Evolutionary conservation across 768 basidiomycete genomes (phyloP), one percentile per base, ranked within the genome.

Genomic region (Pleurotus djamor): DNA sequence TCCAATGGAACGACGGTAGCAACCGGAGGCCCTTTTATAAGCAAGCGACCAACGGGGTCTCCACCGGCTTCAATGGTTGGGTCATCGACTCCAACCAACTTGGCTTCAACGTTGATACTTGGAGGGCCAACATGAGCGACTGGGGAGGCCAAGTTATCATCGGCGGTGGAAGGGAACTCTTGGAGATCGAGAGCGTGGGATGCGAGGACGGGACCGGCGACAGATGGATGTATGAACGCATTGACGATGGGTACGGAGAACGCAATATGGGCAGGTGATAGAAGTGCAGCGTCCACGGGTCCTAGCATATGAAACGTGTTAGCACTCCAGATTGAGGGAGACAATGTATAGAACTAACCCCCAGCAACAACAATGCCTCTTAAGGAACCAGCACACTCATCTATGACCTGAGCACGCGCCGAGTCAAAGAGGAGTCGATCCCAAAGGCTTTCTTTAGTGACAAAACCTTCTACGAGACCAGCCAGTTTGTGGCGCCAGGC

Each of bases 181-280:
- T 97, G 95, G 28, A 97, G 71, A 69, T 98, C 95, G 57, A 92
- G 83, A 6, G 91, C 86, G 67, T 96, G 91, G 6, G 91, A 84
- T 5, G 91, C 90, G 48, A 95, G 80, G 33, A 96, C 72, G 0
- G 95, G 95, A 3, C 88, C 93, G 2, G 87, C 77, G 17, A 88
- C 86, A 41, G 84, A 72, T 4, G 81, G 81, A 71, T 88, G 86
- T 7, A 77, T 80, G 67, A 80, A 84, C 1, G 77, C 77, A 67
- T 86, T 83, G 52, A 94, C 82, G 28, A 94, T 67, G 0, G 94
- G 92, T 4, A 95, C 75, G 4, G 91, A 92, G 21, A 96, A 77
- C 8, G 88, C 85, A 58, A 92, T 79, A 36, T 92, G 83, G 3
- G 91, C 81, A 1, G 87, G 82, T 4, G 83, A 83, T 50, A 92